phyloP scores from a whole-genome alignment of 2,329 filamentous ascomycete species.

The Fonsecaea pugnacius region DNA sequence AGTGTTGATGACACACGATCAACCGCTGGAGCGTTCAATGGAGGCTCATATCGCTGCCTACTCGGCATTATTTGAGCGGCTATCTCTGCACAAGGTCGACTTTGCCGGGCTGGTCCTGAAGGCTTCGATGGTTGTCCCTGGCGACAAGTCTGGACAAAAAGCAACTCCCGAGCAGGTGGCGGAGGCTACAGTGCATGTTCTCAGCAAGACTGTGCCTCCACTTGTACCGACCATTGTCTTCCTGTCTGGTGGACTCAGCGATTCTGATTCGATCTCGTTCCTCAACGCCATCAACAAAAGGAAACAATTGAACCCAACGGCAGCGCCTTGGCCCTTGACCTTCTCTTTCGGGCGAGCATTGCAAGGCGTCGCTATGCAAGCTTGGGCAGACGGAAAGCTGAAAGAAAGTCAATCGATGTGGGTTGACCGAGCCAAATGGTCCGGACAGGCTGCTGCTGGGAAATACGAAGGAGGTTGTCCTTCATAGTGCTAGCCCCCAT shows the following conservation, averaged over 20 bases:
- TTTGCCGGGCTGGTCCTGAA: not conserved
- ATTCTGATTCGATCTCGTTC: conserved; percentile 1
- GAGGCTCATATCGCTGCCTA: not conserved
- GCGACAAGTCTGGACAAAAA: not conserved
- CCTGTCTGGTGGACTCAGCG: not conserved
- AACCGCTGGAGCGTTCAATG: not conserved
- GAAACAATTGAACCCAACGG: not conserved
- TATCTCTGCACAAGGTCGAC: not conserved
- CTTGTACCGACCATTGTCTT: not conserved
- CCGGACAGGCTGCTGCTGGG: not conserved
- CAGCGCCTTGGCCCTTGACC: not conserved
- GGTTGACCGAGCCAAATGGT: not conserved
- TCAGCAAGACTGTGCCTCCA: not conserved
- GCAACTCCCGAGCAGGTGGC: not conserved
- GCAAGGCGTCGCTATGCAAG: not conserved
- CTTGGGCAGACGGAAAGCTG: not conserved
- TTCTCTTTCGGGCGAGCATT: not conserved
- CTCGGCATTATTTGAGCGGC: not conserved
- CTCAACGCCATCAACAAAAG: conserved; percentile 1
- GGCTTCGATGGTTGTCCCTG: not conserved
- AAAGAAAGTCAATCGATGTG: not conserved
- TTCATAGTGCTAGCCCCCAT: not conserved
- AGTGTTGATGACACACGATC: not conserved
- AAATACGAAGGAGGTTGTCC: not conserved
- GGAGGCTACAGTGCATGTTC: not conserved